Evolutionary conservation across 257 asterid genomes (phyloP), one percentile per base, ranked within the genome.

Genomic region (Apocynum venetum): DNA sequence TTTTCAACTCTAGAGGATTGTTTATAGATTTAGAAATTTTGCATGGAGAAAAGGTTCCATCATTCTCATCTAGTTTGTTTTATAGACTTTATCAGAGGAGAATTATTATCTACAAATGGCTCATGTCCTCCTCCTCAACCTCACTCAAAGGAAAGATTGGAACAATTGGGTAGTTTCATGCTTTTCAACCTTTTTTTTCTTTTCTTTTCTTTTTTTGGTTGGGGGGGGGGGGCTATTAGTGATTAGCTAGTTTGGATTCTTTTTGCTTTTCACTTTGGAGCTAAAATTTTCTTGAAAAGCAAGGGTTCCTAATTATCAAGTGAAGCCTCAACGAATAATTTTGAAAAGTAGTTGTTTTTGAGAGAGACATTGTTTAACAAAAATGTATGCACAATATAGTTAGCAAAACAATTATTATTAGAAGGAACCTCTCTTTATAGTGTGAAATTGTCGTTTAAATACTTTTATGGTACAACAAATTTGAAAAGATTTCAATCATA

Each of bases 31-130:
- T 7, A 61, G n/a, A 4, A 4, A 19, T 5, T 8, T 63, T 75
- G 72, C 79, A 75, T 60, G 78, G 51, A 31, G 15, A 31, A 35
- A 46, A 31, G 35, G 19, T 60, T 12, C 56, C 56, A 55, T 55
- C 25, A 55, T 55, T 59, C 41, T 44, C 36, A n/a, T 47, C 46
- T 53, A 8, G 10, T 11, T 31, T 9, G 17, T 61, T 46, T 49
- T 49, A 49, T 7, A 68, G 25, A 43, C 49, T 20, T 68, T 68
- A 48, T 8, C 9, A 70, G 41, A 9, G 43, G 41, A 35, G 31
- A 25, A 71, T 31, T 31, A 14, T 71, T 31, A 46, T 47, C 19
- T 6, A 71, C 35, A 25, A 49, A 25, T 71, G 61, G 61, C 57
- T 51, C 61, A 71, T 71, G 74, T 44, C 40, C 72, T 36, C 9